These are phyloP conservation scores for Globisporangium polare DNA, from an alignment of 352 stramenopile species.

Conservation along the genomic window DNA sequence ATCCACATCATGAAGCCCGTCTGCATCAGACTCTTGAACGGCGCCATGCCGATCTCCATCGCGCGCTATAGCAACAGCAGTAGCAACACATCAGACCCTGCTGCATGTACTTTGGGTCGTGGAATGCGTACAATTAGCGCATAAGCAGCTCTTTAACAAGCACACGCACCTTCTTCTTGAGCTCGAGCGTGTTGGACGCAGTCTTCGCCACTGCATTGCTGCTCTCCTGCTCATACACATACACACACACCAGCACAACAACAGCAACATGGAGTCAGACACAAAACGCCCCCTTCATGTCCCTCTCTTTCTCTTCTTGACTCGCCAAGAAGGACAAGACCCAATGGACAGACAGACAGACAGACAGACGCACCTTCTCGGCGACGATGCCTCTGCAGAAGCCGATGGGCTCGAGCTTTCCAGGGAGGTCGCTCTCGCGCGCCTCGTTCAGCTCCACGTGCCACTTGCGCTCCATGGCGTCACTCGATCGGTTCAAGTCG, in stretches of 20 bases:
- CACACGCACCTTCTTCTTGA: slow-evolving; percentile 81
- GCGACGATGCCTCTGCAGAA: slow-evolving; percentile 54
- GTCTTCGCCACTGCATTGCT: slow-evolving; percentile 59
- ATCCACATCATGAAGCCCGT: slow-evolving; percentile 97
- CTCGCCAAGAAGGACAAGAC: background rate
- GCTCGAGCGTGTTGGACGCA: slow-evolving; percentile 64
- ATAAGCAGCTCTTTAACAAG: background rate
- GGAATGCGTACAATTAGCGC: background rate
- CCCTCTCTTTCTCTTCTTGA: background rate
- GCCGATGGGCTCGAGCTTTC: slow-evolving; percentile 60
- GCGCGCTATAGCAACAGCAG: slow-evolving; percentile 48
- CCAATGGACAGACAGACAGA: background rate
- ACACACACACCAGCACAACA: background rate
- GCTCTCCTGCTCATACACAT: slow-evolving; percentile 28
- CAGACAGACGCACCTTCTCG: slow-evolving; percentile 40
- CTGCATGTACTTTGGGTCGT: background rate
- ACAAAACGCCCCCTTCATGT: background rate
- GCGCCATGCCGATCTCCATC: slow-evolving; percentile 88
- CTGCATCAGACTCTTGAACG: slow-evolving; percentile 92
- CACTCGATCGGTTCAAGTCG: background rate
- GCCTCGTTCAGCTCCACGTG: slow-evolving; percentile 71
- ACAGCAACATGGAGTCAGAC: background rate
- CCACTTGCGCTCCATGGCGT: slow-evolving; percentile 61
- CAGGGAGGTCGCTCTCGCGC: slow-evolving; percentile 65
- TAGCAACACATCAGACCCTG: slow-evolving; percentile 4